Percentiles rank a stretch among this genome's conserved stretches.
Conservation (phyloP, 345 rosid genomes). For the Populus deltoides region DNA sequence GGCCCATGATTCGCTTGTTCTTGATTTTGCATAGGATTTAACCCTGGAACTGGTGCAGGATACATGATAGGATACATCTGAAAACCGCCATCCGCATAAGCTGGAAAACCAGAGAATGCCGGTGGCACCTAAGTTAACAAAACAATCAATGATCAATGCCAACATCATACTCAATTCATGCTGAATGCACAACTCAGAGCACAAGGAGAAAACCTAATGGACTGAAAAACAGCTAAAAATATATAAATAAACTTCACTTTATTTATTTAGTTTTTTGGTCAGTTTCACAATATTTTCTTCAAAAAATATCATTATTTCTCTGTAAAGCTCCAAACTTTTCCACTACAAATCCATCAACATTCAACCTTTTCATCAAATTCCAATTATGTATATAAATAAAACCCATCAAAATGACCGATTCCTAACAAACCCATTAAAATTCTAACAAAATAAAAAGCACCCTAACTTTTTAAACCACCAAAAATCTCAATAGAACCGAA, state of each 20-base stretch:
- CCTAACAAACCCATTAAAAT: background rate
- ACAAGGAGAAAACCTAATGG: background rate
- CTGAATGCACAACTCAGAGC: background rate
- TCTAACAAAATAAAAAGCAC: background rate
- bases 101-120: constrained; percentile 19
- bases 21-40: constrained; percentile 44
- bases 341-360: background rate
- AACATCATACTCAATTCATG: background rate
- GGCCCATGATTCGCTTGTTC: constrained; percentile 69
- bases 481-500: background rate
- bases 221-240: background rate
- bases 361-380: background rate
- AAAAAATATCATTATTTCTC: background rate
- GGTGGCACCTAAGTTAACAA: constrained; percentile 9
- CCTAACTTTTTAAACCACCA: background rate
- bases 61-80: constrained; percentile 60
- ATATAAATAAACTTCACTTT: background rate
- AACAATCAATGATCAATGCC: background rate
- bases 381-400: background rate
- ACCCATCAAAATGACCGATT: background rate
- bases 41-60: constrained; percentile 52
- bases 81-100: constrained; percentile 44
- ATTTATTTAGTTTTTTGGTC: background rate
- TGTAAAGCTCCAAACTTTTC: background rate
- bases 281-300: background rate